These are phyloP conservation scores for Erigeron canadensis DNA, from an alignment of 129 eudicot genomes.

Conservation along the genomic window DNA sequence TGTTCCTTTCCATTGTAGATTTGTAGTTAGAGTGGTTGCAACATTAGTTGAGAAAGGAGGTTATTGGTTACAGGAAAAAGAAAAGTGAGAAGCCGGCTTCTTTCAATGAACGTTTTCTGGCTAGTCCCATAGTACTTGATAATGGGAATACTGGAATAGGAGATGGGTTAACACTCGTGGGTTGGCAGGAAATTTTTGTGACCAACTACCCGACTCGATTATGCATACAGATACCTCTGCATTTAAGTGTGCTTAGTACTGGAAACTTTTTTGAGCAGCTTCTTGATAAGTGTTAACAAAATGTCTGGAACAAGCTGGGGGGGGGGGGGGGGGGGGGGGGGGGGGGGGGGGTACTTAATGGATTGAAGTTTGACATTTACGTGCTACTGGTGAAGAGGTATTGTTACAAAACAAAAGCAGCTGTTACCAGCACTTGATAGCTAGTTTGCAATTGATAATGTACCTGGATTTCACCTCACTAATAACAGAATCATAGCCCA, in stretches of 20 bases:
- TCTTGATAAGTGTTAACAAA: slow-evolving; percentile 27
- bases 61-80: slow-evolving; percentile 16
- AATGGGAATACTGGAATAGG: slow-evolving; percentile 34
- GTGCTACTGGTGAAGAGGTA: slow-evolving; percentile 39
- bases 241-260: slow-evolving; percentile 34
- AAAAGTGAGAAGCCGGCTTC: not conserved
- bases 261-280: slow-evolving; percentile 37
- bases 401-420: slow-evolving; percentile 38
- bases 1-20: slow-evolving; percentile 26
- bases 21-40: slow-evolving; percentile 26
- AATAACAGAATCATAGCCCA: slow-evolving; percentile 20
- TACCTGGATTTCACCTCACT: slow-evolving; percentile 6
- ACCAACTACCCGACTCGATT: slow-evolving; percentile 48
- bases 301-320: slow-evolving; percentile 55
- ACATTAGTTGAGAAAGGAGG: slow-evolving; percentile 45
- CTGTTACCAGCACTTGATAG: not conserved
- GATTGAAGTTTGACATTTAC: slow-evolving; percentile 37
- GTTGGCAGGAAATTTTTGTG: slow-evolving; percentile 48
- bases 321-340: too few relatives aligned
- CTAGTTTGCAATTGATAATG: not conserved
- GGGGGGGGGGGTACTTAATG: too few relatives aligned
- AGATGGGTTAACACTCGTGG: slow-evolving; percentile 49
- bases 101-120: slow-evolving; percentile 39
- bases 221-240: slow-evolving; percentile 34
- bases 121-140: slow-evolving; percentile 36